A percentile compares a stretch with the other conserved stretches of the same genome.
Conservation (phyloP, 306 rosid genomes). For the Hylodesmum podocarpum region DNA sequence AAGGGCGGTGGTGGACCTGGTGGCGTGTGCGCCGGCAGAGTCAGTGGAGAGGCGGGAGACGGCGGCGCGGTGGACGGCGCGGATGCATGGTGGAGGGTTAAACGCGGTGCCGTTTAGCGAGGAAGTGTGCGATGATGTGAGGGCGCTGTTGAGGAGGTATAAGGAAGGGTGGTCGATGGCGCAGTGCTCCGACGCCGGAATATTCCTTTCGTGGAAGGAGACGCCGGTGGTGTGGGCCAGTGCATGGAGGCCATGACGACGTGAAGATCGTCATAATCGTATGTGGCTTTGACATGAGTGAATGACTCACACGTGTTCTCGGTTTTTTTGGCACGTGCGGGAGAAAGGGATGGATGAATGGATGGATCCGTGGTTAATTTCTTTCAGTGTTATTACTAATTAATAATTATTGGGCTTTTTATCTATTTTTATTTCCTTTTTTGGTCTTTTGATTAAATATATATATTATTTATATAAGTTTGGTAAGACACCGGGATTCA, state of each 20-base stretch:
- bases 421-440: background rate
- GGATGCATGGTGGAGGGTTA: slow-evolving; percentile 61
- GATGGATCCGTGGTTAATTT: background rate
- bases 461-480: too few species aligned
- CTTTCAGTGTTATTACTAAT: background rate
- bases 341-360: too few species aligned
- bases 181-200: slow-evolving; percentile 64
- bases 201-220: slow-evolving; percentile 88
- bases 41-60: slow-evolving; percentile 75
- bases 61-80: slow-evolving; percentile 60
- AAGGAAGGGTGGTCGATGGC: slow-evolving; percentile 90
- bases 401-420: background rate
- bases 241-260: slow-evolving; percentile 79
- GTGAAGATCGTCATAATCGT: background rate
- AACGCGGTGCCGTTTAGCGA: slow-evolving; percentile 62
- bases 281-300: background rate
- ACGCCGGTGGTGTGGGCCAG: slow-evolving; percentile 96
- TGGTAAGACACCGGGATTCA: slow-evolving; percentile 33
- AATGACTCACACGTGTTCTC: slow-evolving; percentile 50
- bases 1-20: slow-evolving; percentile 72
- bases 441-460: background rate
- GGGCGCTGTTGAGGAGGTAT: slow-evolving; percentile 83
- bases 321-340: slow-evolving; percentile 55
- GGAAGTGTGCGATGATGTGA: slow-evolving; percentile 85
- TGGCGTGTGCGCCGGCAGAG: slow-evolving; percentile 53